These are phyloP conservation scores for Neonectria magnoliae DNA, from an alignment of 2,329 filamentous ascomycete genomes.

Conservation along the genomic window DNA sequence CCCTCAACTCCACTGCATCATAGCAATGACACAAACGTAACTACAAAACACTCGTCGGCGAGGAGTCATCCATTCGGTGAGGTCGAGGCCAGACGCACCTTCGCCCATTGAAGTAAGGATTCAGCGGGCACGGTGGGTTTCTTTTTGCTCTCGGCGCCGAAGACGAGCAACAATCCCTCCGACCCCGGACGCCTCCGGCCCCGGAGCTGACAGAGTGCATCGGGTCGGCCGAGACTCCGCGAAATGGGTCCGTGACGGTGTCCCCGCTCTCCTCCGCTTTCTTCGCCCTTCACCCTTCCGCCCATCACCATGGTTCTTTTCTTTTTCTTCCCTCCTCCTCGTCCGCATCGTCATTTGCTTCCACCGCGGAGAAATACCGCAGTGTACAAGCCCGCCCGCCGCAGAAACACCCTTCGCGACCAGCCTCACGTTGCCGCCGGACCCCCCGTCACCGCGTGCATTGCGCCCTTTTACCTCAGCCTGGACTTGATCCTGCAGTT, in stretches of 20 bases:
- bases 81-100: background rate
- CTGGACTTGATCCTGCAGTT: background rate
- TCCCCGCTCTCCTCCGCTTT: background rate
- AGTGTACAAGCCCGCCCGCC: background rate
- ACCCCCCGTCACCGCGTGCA: background rate
- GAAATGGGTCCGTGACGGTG: background rate
- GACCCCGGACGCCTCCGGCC: background rate
- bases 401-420: background rate
- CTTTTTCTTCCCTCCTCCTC: background rate
- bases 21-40: background rate
- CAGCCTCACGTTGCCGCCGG: background rate
- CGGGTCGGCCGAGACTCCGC: constrained; percentile 2
- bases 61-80: background rate
- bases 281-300: background rate
- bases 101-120: background rate
- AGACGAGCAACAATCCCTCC: background rate
- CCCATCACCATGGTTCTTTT: too few relatives aligned
- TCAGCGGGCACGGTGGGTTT: background rate
- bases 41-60: background rate
- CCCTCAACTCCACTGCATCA: background rate
- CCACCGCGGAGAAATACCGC: constrained; percentile 1
- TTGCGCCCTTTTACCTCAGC: background rate
- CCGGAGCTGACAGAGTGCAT: background rate
- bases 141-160: background rate
- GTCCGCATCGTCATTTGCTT: background rate